Percentiles rank a stretch among this genome's conserved stretches.
phyloP scores from a whole-genome alignment of 2,329 filamentous ascomycete species.

The Monosporascus cannonballus region DNA sequence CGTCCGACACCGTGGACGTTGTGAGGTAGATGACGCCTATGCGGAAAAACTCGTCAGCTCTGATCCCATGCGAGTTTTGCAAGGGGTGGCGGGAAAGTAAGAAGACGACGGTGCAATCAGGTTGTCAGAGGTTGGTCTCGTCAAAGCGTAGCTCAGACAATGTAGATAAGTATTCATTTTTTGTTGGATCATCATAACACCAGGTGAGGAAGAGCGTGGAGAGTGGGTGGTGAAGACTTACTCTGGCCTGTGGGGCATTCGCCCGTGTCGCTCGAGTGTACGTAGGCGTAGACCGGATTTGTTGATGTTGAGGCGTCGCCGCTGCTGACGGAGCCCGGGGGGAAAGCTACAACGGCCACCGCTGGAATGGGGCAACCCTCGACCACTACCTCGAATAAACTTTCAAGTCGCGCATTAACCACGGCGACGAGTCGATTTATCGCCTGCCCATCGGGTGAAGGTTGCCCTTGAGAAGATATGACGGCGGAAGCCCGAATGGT shows the following conservation, averaged over 20 bases:
- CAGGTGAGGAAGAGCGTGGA: conserved; percentile 21
- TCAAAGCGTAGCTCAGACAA: conserved; percentile 93
- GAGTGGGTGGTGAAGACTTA: conserved; percentile 51
- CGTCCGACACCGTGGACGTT: conserved; percentile 28
- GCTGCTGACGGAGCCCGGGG: conserved; percentile 40
- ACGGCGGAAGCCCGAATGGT: conserved; percentile 49
- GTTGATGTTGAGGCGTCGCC: conserved; percentile 22
- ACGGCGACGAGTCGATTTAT: conserved; percentile 62
- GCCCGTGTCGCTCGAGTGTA: conserved; percentile 85
- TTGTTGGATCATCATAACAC: conserved; percentile 76
- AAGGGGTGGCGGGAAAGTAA: conserved; percentile 9
- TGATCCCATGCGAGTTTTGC: neutral
- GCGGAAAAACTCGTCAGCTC: conserved; percentile 11
- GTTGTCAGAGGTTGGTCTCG: conserved; percentile 81
- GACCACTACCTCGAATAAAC: conserved; percentile 62
- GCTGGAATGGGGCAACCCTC: conserved; percentile 74
- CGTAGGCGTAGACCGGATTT: conserved; percentile 52
- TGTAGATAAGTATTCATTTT: conserved; percentile 99
- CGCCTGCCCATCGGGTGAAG: conserved; percentile 20
- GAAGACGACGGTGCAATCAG: conserved; percentile 55
- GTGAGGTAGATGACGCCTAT: conserved; percentile 33
- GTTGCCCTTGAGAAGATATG: conserved; percentile 37
- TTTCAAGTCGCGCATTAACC: conserved; percentile 57
- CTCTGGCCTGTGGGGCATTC: conserved; percentile 86
- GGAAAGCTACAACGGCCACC: conserved; percentile 64